Conservation (phyloP, 176 grass and related monocot species). For the Avena sativa region DNA sequence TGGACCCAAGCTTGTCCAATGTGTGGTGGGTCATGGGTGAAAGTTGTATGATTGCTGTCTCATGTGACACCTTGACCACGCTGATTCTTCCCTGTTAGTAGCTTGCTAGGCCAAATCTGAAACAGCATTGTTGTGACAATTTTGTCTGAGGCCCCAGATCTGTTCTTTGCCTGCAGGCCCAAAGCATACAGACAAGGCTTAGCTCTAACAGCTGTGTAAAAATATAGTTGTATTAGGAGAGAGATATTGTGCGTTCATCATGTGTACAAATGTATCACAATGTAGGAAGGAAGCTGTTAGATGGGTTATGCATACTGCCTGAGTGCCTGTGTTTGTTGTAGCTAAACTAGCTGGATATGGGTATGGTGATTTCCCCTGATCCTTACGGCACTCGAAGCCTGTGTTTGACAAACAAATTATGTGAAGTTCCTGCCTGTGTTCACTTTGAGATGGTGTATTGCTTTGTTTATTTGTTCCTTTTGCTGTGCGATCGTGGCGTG, state of each 20-base stretch:
- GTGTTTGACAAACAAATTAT: neutral
- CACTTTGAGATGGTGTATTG: neutral
- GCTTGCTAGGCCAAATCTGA: constrained; percentile 11
- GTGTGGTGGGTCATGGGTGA: constrained; percentile 97
- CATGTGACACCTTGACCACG: neutral
- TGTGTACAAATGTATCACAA: constrained; percentile 30
- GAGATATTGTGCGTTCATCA: neutral
- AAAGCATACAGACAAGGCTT: constrained; percentile 24
- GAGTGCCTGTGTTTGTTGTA: neutral
- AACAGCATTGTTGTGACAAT: neutral
- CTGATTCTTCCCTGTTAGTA: constrained; percentile 4
- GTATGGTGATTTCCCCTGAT: neutral
- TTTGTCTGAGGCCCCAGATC: constrained; percentile 7
- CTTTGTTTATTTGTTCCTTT: constrained; percentile 9
- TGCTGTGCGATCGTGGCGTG: neutral
- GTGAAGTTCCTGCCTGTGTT: neutral
- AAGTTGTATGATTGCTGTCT: constrained; percentile 67
- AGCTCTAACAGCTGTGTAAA: constrained; percentile 29
- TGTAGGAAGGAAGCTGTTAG: neutral
- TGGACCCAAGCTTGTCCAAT: constrained; percentile 92
- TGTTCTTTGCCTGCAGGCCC: constrained; percentile 25
- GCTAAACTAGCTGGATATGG: neutral
- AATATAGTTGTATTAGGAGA: constrained; percentile 17
- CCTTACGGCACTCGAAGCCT: neutral
- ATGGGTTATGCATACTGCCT: neutral